Evolutionary conservation across 1,284 basidiomycete genomes (phyloP), one percentile per base, ranked within the genome.

Genomic region (Sporisorium reilianum): DNA sequence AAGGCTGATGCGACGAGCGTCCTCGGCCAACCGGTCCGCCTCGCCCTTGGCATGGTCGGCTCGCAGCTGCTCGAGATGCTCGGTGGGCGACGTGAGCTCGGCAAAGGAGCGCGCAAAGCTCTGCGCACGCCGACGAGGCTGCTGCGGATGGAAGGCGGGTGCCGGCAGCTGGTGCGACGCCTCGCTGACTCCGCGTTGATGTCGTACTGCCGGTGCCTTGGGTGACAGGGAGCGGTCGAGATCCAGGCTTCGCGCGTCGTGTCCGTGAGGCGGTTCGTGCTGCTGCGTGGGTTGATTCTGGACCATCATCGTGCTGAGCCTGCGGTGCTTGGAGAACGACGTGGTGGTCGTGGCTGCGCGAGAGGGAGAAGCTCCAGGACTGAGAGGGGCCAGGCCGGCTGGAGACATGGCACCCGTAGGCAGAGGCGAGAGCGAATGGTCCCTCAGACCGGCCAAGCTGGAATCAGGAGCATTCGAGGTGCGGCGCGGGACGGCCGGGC

Each of bases 61-160:
- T 34, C 63, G 56, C 41, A 73, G 61, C 54, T 73, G 64, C 44
- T 73, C 56, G 22, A 73, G 60, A 20, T 73, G 70, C 25, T 67
- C 46, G 3, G 56, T 44, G 16, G 71, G 66, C 22, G 72, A 66
- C 34, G 60, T 56, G 51, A 75, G 67, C 55, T 70, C 65, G 16
- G 72, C 72, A 52, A 75, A 75, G 2, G 72, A 75, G 9, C 72
- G 63, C 11, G 72, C 72, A 55, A 75, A 75, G 62, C 67, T 70
- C 16, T 64, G 49, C 3, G 72, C 63, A 23, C 72, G 64, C 10
- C 67, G 72, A n/a, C 72, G 63, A 11, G 63, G 52, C 38, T 55
- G 48, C 38, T 60, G 55, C 25, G 42, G 30, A 12, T 60, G 49
- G 16, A 48, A 45, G 9, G 32, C 23, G 22, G 32, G 28, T 10